phyloP scores from a whole-genome alignment of 345 rosid species.

The Trapa bicornis region DNA sequence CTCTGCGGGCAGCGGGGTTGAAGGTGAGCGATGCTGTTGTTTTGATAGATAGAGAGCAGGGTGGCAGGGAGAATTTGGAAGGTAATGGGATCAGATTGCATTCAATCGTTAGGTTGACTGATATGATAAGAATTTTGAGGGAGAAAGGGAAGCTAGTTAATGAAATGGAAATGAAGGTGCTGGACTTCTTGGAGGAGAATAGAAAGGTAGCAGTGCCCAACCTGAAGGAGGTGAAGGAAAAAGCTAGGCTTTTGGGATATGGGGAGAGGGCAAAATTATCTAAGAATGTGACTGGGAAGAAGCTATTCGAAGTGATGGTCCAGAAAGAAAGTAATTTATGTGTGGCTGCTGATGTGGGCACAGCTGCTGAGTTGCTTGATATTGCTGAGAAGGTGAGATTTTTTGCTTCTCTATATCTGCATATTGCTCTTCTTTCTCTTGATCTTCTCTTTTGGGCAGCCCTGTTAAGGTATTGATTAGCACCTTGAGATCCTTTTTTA shows the following conservation, averaged over 20 bases:
- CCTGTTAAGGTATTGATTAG: background rate
- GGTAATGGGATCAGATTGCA: conserved; percentile 70
- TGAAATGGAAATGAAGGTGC: conserved; percentile 42
- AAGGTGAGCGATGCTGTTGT: conserved; percentile 82
- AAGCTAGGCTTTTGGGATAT: conserved; percentile 35
- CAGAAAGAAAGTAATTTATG: conserved; percentile 83
- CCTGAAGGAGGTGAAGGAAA: conserved; percentile 25
- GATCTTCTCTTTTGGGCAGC: no score
- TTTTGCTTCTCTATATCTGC: background rate
- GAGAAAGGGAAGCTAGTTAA: conserved; percentile 68
- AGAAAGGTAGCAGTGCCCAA: conserved; percentile 49
- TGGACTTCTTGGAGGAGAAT: conserved; percentile 69
- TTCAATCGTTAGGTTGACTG: conserved; percentile 54
- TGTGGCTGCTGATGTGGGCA: conserved; percentile 90
- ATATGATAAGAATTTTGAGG: conserved; percentile 77
- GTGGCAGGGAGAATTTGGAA: conserved; percentile 73
- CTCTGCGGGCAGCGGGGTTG: conserved; percentile 64
- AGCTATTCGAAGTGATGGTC: conserved; percentile 68
- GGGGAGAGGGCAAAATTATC: conserved; percentile 55
- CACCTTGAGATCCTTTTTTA: background rate
- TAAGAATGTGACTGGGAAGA: conserved; percentile 69
- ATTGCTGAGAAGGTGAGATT: conserved; percentile 66
- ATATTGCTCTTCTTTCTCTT: background rate
- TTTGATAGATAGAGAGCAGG: conserved; percentile 83
- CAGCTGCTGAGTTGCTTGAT: conserved; percentile 76